These are phyloP conservation scores for Argentina anserina DNA, from an alignment of 306 rosid genomes.

Conservation along the genomic window DNA sequence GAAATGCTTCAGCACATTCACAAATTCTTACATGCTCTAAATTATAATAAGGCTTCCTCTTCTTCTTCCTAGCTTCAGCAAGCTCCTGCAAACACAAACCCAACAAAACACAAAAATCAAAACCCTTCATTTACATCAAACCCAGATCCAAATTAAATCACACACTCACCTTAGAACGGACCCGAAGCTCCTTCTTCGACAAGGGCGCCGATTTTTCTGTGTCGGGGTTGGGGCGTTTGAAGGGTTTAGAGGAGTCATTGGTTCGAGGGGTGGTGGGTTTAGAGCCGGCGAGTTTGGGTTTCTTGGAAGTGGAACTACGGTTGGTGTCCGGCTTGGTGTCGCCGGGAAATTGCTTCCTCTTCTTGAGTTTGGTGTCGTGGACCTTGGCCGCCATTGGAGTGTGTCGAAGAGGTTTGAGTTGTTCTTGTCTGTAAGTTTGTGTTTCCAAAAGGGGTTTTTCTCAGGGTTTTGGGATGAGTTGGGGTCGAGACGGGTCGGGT, in stretches of 20 bases:
- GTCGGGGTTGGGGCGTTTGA: conserved; percentile 21
- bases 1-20: too few species aligned
- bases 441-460: conserved; percentile 15
- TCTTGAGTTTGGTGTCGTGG: conserved; percentile 30
- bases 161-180: conserved; percentile 58
- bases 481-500: conserved; percentile 3
- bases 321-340: conserved; percentile 29
- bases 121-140: background rate
- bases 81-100: conserved; percentile 58
- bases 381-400: conserved; percentile 70
- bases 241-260: conserved; percentile 32
- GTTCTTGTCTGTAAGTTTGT: background rate
- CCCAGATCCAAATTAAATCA: background rate
- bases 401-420: background rate
- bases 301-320: conserved; percentile 37
- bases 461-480: conserved; percentile 26
- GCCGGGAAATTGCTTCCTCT: conserved; percentile 57
- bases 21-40: conserved; percentile 85
- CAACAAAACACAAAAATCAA: conserved; percentile 13
- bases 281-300: conserved; percentile 36
- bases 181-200: conserved; percentile 65
- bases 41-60: conserved; percentile 67
- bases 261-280: conserved; percentile 21
- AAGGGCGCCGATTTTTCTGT: conserved; percentile 35
- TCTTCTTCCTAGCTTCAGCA: conserved; percentile 81